A percentile compares a stretch with the other conserved stretches of the same genome.
phyloP scores from a whole-genome alignment of 306 rosid genomes.

The Echinosophora koreensis region DNA sequence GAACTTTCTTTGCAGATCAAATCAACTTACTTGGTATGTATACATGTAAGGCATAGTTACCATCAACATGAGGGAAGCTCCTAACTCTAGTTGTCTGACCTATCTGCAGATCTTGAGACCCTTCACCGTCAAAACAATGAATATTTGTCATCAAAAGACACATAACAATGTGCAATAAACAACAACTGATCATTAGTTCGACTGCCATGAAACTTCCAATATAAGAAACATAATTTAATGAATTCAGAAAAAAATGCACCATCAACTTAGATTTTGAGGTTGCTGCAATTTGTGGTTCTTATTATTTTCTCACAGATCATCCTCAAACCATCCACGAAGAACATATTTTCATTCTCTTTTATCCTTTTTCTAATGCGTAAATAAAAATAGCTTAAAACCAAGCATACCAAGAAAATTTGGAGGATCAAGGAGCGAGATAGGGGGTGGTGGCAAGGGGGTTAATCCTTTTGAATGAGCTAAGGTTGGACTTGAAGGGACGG shows the following conservation, averaged over 20 bases:
- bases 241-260: background rate
- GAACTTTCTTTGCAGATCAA: constrained; percentile 5
- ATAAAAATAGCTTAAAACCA: constrained; percentile 14
- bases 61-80: constrained; percentile 85
- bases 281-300: background rate
- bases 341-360: constrained; percentile 15
- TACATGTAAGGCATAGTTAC: constrained; percentile 83
- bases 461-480: constrained; percentile 10
- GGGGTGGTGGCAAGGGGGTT: constrained; percentile 72
- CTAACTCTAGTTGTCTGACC: constrained; percentile 72
- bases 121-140: constrained; percentile 55
- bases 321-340: constrained; percentile 28
- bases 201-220: constrained; percentile 21
- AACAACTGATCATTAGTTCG: background rate
- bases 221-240: background rate
- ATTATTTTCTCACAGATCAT: background rate
- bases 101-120: constrained; percentile 51
- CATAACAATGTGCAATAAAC: background rate
- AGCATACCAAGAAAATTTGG: constrained; percentile 62
- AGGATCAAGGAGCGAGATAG: constrained; percentile 67
- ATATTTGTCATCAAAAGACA: constrained; percentile 36
- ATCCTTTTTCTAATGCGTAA: background rate
- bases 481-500: constrained; percentile 45
- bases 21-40: constrained; percentile 79
- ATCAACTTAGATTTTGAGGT: constrained; percentile 22